phyloP scores from a whole-genome alignment of 306 rosid genomes.

The Fragaria nilgerrensis region DNA sequence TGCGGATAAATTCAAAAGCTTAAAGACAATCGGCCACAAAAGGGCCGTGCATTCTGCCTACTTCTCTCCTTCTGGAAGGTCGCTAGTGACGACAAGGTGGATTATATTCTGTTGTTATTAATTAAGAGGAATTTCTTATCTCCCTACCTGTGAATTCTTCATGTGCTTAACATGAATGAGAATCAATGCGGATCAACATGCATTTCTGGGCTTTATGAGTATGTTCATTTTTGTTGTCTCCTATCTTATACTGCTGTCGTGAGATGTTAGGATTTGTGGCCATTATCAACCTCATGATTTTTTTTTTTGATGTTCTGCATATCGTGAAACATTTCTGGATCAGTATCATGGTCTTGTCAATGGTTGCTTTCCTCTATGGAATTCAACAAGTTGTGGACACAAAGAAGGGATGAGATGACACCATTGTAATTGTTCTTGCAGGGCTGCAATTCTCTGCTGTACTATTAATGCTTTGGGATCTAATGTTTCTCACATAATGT shows the following conservation, averaged over 20 bases:
- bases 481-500: not conserved
- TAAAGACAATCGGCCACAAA: constrained; percentile 52
- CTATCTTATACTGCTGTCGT: not conserved
- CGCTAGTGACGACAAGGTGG: constrained; percentile 80
- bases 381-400: not conserved
- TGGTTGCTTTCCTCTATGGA: not conserved
- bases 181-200: not conserved
- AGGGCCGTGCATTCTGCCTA: constrained; percentile 78
- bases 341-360: not conserved
- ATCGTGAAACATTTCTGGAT: not conserved
- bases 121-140: not conserved
- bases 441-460: not conserved
- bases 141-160: not conserved
- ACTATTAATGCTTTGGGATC: not conserved
- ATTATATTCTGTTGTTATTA: not conserved
- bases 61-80: constrained; percentile 82
- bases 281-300: no score
- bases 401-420: not conserved
- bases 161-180: not conserved
- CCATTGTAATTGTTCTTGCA: not conserved
- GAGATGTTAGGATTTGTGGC: not conserved
- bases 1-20: constrained; percentile 38
- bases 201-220: not conserved
- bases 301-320: no score
- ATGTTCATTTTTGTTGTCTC: not conserved